Conservation (phyloP, 1,284 basidiomycete species). For the Marasmius tenuissimus region DNA sequence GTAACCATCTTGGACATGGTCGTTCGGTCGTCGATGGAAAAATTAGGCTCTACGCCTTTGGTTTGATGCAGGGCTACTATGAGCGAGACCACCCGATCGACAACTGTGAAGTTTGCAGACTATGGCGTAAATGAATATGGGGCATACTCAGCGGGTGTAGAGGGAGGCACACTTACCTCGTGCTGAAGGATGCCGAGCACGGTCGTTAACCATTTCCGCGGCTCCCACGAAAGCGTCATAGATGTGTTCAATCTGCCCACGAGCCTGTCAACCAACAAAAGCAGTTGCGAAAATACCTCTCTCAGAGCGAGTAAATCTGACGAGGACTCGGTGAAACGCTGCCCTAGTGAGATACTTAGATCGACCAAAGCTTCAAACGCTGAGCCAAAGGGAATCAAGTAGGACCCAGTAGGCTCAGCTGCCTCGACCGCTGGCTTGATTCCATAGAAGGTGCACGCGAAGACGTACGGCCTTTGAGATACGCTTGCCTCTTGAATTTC, state of each 20-base stretch:
- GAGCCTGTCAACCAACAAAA: conserved; percentile 52
- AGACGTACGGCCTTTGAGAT: conserved; percentile 45
- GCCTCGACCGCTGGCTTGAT: conserved; percentile 33
- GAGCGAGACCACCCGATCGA: conserved; percentile 66
- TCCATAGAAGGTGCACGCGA: conserved; percentile 62
- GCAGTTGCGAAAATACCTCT: conserved; percentile 47
- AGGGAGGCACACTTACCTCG: conserved; percentile 39
- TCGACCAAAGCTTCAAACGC: conserved; percentile 54
- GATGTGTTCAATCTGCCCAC: conserved; percentile 40
- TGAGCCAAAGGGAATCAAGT: conserved; percentile 51
- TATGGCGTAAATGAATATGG: conserved; percentile 23
- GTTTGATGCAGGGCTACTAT: conserved; percentile 57
- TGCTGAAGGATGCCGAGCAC: conserved; percentile 52
- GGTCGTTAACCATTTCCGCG: conserved; percentile 51
- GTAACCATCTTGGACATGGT: conserved; percentile 59
- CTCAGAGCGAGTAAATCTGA: conserved; percentile 32
- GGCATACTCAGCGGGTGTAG: conserved; percentile 10
- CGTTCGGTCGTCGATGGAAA: conserved; percentile 54
- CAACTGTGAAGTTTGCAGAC: conserved; percentile 63
- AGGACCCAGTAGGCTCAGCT: conserved; percentile 21
- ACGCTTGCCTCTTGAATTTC: conserved; percentile 28
- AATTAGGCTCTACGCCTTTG: conserved; percentile 47
- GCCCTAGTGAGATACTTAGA: conserved; percentile 47
- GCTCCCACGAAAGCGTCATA: conserved; percentile 54
- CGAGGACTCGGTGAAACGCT: conserved; percentile 30